Base-by-base conservation (phyloP, 371 early-diverging fungal genomes). In the Dinochytrium kinnereticum region DNA sequence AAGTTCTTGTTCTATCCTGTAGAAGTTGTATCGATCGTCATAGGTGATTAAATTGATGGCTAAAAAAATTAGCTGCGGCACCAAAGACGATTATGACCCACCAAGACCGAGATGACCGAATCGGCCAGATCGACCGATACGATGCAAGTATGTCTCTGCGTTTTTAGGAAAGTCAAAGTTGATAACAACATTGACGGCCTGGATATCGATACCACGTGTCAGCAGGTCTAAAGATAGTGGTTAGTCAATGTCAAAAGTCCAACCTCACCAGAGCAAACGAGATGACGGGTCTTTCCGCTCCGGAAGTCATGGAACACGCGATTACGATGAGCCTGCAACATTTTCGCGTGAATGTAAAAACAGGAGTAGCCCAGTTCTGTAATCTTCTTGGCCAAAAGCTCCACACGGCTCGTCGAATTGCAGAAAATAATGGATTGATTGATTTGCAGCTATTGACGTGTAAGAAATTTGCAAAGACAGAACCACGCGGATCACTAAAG, bases 111-210 rank as follows among this genome's bases (percentile, higher is more conserved):
- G 86, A 75, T 97, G 97, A 51, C 99, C 99, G 82, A 97, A 99
- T 72, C 99, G 92, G 7, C 99, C 99, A 53, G 88, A 84, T 64
- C 91, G 82, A 36, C 99, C 99, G 79, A 99, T 98, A 77, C 99
- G 94, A 87, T 99, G 99, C 44, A 99, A 88, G 81, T 99, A 99
- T 1, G 98, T 98, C 81, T 99, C 99, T 33, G 99, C 94, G 72
- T 95, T 97, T 83, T 96, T 94, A 70, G 99, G 99, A 81, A 99
- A 96, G 84, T 99, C 99, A 91, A 98, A 99, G 90, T 99, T 99
- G 87, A 99, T 99, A 59, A 99, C 99, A 15, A 99, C 96, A 85
- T 99, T 99, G 59, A 99, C 98, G 30, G 95, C 96, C 83, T 98
- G 98, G 78, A 99, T 98, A 86, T 99, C 99, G 77, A 99, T 99